These are phyloP conservation scores for Cudoniella acicularis DNA, from an alignment of 495 filamentous ascomycete genomes.

Conservation along the genomic window DNA sequence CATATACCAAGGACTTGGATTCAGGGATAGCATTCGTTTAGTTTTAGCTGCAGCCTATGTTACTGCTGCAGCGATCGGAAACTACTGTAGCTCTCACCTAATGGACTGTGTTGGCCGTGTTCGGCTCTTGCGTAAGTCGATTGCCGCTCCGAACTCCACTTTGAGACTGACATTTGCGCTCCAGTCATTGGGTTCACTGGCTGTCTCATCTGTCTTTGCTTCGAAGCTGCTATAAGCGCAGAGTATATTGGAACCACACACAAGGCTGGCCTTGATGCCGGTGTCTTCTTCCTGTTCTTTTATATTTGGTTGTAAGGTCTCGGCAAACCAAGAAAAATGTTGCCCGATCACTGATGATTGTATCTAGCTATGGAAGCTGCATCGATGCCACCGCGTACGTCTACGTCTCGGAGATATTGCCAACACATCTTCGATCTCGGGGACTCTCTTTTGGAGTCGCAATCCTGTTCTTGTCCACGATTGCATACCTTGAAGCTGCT, in stretches of 20 bases:
- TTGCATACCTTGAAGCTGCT: constrained; percentile 16
- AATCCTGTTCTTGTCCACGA: constrained; percentile 11
- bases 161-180: not conserved
- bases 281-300: constrained; percentile 4
- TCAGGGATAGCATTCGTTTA: not conserved
- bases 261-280: not conserved
- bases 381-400: constrained; percentile 21
- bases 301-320: constrained; percentile 2
- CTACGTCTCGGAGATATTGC: constrained; percentile 26
- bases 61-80: not conserved
- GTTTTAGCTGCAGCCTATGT: not conserved
- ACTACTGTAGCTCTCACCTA: not conserved
- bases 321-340: not conserved
- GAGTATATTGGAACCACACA: not conserved
- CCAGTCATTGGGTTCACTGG: constrained; percentile 1
- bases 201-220: not conserved
- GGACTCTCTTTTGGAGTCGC: constrained; percentile 18
- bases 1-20: not conserved
- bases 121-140: not conserved
- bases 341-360: too few relatives aligned
- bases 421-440: constrained; percentile 20
- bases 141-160: not conserved
- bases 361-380: constrained; percentile 5
- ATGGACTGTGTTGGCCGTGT: constrained; percentile 2
- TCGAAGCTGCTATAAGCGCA: not conserved